phyloP scores from a whole-genome alignment of 2,329 filamentous ascomycete genomes.

The Pseudogymnoascus sp. region DNA sequence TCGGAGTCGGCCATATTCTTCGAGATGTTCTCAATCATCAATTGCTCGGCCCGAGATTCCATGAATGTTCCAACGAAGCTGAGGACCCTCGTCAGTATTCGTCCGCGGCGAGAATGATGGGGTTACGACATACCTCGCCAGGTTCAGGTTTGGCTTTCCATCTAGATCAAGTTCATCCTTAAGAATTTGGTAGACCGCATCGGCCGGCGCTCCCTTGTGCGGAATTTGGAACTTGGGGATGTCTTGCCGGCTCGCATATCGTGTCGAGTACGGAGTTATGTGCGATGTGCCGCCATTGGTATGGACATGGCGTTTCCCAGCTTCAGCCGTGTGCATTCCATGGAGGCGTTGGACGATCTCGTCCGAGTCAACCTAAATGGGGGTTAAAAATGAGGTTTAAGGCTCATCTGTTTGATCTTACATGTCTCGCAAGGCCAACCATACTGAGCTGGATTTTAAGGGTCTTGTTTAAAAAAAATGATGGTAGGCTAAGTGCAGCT shows the following conservation, averaged over 20 bases:
- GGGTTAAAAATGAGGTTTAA: background rate
- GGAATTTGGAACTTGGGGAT: slow-evolving; percentile 54
- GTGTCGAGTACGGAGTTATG: slow-evolving; percentile 48
- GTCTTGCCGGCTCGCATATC: slow-evolving; percentile 45
- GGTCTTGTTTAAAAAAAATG: background rate
- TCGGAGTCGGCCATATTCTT: slow-evolving; percentile 69
- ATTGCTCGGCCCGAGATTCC: slow-evolving; percentile 54
- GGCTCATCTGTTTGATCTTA: background rate
- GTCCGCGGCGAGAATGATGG: background rate
- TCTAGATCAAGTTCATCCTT: slow-evolving; percentile 56
- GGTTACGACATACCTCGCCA: slow-evolving; percentile 39
- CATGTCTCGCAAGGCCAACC: slow-evolving; percentile 3
- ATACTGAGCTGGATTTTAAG: background rate
- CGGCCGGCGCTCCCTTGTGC: slow-evolving; percentile 47
- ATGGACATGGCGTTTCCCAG: slow-evolving; percentile 29
- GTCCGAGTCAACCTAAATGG: slow-evolving; percentile 41
- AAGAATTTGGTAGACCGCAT: slow-evolving; percentile 57
- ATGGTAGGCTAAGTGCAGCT: background rate
- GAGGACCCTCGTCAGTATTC: slow-evolving; percentile 2
- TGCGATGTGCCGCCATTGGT: slow-evolving; percentile 38
- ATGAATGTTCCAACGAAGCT: slow-evolving; percentile 66
- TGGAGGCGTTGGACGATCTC: slow-evolving; percentile 46
- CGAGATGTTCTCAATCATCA: slow-evolving; percentile 59
- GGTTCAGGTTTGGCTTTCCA: slow-evolving; percentile 58
- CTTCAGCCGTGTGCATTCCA: slow-evolving; percentile 33